A percentile compares a stretch with the other conserved stretches of the same genome.
These are phyloP conservation scores for Aspergillus nomiae DNA, from an alignment of 2,329 filamentous ascomycete genomes.

Conservation along the genomic window DNA sequence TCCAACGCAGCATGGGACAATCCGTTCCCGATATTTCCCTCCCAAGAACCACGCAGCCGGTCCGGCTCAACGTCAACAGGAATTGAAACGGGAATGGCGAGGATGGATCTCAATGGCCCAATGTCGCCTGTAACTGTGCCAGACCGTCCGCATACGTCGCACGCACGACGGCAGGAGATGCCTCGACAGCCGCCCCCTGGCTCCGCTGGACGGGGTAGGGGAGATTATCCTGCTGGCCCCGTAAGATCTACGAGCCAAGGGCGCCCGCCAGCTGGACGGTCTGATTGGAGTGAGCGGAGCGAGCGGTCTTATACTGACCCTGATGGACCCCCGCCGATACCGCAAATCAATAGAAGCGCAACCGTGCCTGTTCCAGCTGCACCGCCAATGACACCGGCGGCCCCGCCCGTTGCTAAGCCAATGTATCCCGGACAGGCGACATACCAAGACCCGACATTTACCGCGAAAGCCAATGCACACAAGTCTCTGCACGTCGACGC, in stretches of 20 bases:
- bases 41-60: slow-evolving; percentile 36
- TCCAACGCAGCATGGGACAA: slow-evolving; percentile 48
- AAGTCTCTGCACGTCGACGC: slow-evolving; percentile 36
- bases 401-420: slow-evolving; percentile 21
- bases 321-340: slow-evolving; percentile 29
- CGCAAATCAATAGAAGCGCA: slow-evolving; percentile 37
- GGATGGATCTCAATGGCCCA: slow-evolving; percentile 40
- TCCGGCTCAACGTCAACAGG: slow-evolving; percentile 31
- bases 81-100: slow-evolving; percentile 42
- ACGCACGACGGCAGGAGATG: slow-evolving; percentile 36
- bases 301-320: slow-evolving; percentile 31
- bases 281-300: slow-evolving; percentile 13
- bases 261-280: slow-evolving; percentile 18
- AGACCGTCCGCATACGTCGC: slow-evolving; percentile 43
- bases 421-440: slow-evolving; percentile 39
- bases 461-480: slow-evolving; percentile 16
- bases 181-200: slow-evolving; percentile 28
- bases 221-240: slow-evolving; percentile 25
- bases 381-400: slow-evolving; percentile 16
- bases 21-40: slow-evolving; percentile 50
- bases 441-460: slow-evolving; percentile 34
- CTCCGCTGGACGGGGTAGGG: slow-evolving; percentile 26
- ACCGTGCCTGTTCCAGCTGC: slow-evolving; percentile 35
- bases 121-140: slow-evolving; percentile 25
- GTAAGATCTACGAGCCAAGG: slow-evolving; percentile 30